Percentiles rank a stretch among this genome's conserved stretches.
Evolutionary conservation across 495 filamentous ascomycete genomes (phyloP).

Genomic region (Rhypophila decipiens): DNA sequence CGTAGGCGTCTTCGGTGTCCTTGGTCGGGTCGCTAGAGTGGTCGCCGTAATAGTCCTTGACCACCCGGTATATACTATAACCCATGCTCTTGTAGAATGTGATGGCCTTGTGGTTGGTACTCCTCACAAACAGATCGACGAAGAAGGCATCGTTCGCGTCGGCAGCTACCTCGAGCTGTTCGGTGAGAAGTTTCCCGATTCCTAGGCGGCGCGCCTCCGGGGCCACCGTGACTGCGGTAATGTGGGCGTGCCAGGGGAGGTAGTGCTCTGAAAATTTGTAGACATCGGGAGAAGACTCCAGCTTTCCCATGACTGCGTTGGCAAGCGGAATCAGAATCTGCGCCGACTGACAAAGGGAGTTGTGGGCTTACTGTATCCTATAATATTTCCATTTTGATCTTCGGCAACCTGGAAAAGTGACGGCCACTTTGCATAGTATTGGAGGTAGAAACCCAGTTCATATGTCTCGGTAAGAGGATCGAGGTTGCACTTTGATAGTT

Average conservation of each 20-base stretch:
- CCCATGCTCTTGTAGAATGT: conserved; percentile 86
- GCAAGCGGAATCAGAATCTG: not conserved
- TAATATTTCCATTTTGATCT: conserved; percentile 71
- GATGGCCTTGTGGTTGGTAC: conserved; percentile 80
- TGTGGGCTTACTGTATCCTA: conserved; percentile 76
- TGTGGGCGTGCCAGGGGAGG: conserved; percentile 95
- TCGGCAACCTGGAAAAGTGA: conserved; percentile 85
- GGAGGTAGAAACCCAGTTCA: conserved; percentile 87
- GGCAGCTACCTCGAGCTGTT: conserved; percentile 71
- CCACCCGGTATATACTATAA: conserved; percentile 77
- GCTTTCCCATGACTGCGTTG: conserved; percentile 84
- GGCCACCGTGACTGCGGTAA: conserved; percentile 90
- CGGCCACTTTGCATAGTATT: conserved; percentile 92
- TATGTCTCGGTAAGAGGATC: conserved; percentile 96
- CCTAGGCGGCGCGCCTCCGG: conserved; percentile 80
- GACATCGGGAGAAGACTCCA: conserved; percentile 75
- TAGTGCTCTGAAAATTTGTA: conserved; percentile 72
- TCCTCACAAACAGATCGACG: conserved; percentile 87
- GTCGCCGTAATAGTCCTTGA: conserved; percentile 77
- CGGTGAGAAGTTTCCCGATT: conserved; percentile 71
- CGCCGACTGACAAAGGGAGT: too few species aligned
- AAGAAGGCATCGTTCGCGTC: conserved; percentile 86
- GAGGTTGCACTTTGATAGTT: conserved; percentile 79
- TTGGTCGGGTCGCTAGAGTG: conserved; percentile 63
- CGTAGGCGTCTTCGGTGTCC: conserved; percentile 75